Conservation (phyloP, 2,329 filamentous ascomycete species). For the Diaporthe aspalathi region DNA sequence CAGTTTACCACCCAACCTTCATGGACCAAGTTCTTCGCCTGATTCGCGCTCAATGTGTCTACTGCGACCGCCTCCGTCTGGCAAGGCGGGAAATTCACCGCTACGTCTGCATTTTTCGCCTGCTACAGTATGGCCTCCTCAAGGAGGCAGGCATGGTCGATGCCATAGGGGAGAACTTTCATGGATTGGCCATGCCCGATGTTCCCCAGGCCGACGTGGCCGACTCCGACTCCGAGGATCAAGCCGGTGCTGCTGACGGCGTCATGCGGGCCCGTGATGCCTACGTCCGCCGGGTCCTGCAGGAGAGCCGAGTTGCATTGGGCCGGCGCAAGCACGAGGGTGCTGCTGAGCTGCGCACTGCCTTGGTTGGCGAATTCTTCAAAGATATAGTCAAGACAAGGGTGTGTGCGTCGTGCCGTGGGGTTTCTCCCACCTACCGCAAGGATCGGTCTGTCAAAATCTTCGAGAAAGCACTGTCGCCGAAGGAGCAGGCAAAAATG, state of each 20-base stretch:
- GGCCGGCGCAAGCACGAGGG: slow-evolving; percentile 83
- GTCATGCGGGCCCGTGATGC: slow-evolving; percentile 65
- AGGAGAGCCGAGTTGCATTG: slow-evolving; percentile 62
- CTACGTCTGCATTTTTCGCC: slow-evolving; percentile 84
- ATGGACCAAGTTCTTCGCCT: slow-evolving; percentile 91
- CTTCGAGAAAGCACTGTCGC: slow-evolving; percentile 82
- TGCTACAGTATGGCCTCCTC: slow-evolving; percentile 86
- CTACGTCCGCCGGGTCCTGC: slow-evolving; percentile 81
- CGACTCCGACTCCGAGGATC: slow-evolving; percentile 73
- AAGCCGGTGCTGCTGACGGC: slow-evolving; percentile 61
- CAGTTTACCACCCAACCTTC: slow-evolving; percentile 96
- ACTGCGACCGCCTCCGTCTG: slow-evolving; percentile 89
- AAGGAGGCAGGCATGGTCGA: slow-evolving; percentile 73
- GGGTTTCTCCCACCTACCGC: slow-evolving; percentile 83
- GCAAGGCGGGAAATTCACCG: slow-evolving; percentile 80
- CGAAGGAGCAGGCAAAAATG: slow-evolving; percentile 84
- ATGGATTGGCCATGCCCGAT: slow-evolving; percentile 55
- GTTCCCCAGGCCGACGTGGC: slow-evolving; percentile 62
- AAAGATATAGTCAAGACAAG: slow-evolving; percentile 76
- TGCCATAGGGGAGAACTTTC: slow-evolving; percentile 58
- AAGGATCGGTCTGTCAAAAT: slow-evolving; percentile 95
- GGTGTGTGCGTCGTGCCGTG: slow-evolving; percentile 74
- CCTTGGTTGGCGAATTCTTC: slow-evolving; percentile 84
- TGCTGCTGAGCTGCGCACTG: slow-evolving; percentile 79
- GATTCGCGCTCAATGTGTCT: slow-evolving; percentile 87